Evolutionary conservation across 495 filamentous ascomycete species (phyloP).

Genomic region (Penicillium simplicissimum): DNA sequence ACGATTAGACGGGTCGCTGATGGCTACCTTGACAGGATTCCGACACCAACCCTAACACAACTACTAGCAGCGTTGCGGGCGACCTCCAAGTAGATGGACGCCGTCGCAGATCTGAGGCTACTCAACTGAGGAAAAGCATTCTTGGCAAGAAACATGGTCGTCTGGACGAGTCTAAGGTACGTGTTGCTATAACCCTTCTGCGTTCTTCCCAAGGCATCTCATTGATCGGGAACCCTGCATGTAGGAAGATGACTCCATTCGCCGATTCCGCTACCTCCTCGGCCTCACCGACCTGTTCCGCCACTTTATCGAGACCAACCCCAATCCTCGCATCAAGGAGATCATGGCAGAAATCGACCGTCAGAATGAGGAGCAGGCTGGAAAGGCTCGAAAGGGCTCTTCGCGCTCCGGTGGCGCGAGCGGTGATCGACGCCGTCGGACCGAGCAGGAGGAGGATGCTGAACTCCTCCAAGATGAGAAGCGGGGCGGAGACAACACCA

Average conservation of each 20-base stretch:
- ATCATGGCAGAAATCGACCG: slow-evolving; percentile 92
- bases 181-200: slow-evolving; percentile 8
- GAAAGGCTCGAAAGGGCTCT: slow-evolving; percentile 68
- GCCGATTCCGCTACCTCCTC: slow-evolving; percentile 92
- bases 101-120: slow-evolving; percentile 79
- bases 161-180: slow-evolving; percentile 87
- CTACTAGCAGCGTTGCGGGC: slow-evolving; percentile 81
- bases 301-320: slow-evolving; percentile 98
- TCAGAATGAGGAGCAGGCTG: slow-evolving; percentile 76
- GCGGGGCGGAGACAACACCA: slow-evolving; percentile 79
- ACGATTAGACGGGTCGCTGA: not conserved
- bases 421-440: slow-evolving; percentile 76
- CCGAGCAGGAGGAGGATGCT: slow-evolving; percentile 97
- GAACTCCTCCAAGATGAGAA: slow-evolving; percentile 92
- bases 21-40: slow-evolving; percentile 59
- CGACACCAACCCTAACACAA: slow-evolving; percentile 90
- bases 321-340: slow-evolving; percentile 85
- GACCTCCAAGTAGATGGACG: slow-evolving; percentile 74
- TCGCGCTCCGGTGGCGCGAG: slow-evolving; percentile 82
- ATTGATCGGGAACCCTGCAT: slow-evolving; percentile 13
- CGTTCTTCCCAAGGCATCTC: not conserved
- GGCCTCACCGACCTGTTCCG: slow-evolving; percentile 97
- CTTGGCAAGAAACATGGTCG: slow-evolving; percentile 93
- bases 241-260: slow-evolving; percentile 93
- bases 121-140: slow-evolving; percentile 82